phyloP scores from a whole-genome alignment of 768 basidiomycete genomes.

The Hericium erinaceus region DNA sequence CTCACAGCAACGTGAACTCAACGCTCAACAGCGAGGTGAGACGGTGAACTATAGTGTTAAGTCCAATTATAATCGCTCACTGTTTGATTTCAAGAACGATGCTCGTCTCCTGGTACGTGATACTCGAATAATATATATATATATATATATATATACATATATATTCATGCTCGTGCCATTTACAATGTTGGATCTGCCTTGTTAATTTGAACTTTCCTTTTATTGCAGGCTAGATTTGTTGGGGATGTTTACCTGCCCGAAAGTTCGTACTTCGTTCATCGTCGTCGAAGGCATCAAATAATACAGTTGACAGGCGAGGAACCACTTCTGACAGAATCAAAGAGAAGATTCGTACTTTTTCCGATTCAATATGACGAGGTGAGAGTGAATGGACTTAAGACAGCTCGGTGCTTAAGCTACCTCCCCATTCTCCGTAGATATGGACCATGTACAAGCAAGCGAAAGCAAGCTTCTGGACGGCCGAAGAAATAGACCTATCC shows the following conservation, averaged over 20 bases:
- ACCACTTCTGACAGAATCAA: constrained; percentile 71
- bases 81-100: no score
- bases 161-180: no score
- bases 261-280: background rate
- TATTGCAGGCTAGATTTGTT: no score
- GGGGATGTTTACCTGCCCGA: constrained; percentile 1
- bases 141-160: no score
- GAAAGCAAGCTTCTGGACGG: constrained; percentile 84
- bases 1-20: no score
- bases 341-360: constrained; percentile 83
- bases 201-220: no score
- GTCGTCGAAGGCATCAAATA: constrained; percentile 1
- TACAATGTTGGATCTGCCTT: no score
- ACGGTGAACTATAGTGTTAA: no score
- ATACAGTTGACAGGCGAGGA: constrained; percentile 47
- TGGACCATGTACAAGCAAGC: constrained; percentile 97
- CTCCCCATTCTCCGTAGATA: constrained; percentile 43
- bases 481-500: constrained; percentile 85
- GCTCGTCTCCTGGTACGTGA: no score
- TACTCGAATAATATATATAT: no score
- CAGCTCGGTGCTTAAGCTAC: background rate
- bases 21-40: no score
- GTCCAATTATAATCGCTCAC: no score
- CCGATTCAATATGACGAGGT: constrained; percentile 92
- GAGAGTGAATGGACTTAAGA: constrained; percentile 35